Evolutionary conservation across 805 yeast species (phyloP), one percentile per base, ranked within the genome.

Genomic region (Zygosaccharomyces siamensis): DNA sequence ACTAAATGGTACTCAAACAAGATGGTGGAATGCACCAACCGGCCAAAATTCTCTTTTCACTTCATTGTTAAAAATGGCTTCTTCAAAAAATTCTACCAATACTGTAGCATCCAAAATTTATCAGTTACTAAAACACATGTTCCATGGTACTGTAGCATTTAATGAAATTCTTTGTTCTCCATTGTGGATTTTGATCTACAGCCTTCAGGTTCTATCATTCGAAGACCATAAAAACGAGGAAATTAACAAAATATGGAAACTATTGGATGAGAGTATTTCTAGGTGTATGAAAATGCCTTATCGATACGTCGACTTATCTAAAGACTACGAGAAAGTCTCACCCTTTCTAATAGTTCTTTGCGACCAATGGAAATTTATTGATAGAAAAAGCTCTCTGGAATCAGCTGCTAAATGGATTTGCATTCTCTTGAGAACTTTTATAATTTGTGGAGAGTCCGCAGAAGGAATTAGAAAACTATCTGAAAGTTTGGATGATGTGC

Each of bases 281-380:
- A 76, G 97, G 53, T 75, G 83, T 52, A 76, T 84, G 32, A 76
- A 79, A 52, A 68, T 89, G 0, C 97, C 98, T 0, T 93, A 85
- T 68, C 89, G 86, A 61, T 92, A 89, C 57, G 76, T 88, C 46
- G 97, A 92, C 61, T 52, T 64, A 45, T 73, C 80, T 2, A 66
- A 63, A 26, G 48, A 54, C 0, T 58, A 59, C n/a, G 50, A 56
- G 0, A 57, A 60, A 26, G 57, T 80, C 11, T 81, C 89, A 49
- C 86, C 89, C 0, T 74, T 84, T 44, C 55, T 75, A 1, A 70
- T 80, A 11, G 74, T 83, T 0, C 56, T 83, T 3, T 64, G 80
- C 39, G 97, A 89, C 54, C 97, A 89, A 61, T 76, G 84, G 66
- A 72, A 74, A 45, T 86, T 75, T 60, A 74, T 79, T 8, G 69